Percentiles rank a stretch among this genome's conserved stretches.
Evolutionary conservation across 306 rosid genomes (phyloP).

Genomic region (Phaseolus lunatus): DNA sequence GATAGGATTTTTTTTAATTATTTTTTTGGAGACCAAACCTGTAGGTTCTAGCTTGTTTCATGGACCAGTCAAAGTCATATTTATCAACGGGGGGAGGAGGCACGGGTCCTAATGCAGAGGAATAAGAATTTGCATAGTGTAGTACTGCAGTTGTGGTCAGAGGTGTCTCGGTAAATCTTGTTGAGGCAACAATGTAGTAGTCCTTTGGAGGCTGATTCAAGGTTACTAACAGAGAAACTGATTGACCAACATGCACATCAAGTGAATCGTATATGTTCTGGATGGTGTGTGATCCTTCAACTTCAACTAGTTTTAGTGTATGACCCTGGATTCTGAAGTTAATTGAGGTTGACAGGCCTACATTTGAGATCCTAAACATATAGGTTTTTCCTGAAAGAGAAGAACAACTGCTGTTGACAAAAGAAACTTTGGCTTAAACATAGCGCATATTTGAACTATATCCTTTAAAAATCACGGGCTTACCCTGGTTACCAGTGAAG

Average conservation of each 20-base stretch:
- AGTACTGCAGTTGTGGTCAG: slow-evolving; percentile 71
- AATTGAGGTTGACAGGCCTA: slow-evolving; percentile 80
- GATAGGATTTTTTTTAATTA: not conserved
- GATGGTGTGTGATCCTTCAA: slow-evolving; percentile 89
- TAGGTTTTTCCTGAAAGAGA: slow-evolving; percentile 85
- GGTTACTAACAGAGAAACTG: slow-evolving; percentile 77
- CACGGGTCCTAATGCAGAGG: slow-evolving; percentile 71
- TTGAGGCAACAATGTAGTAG: slow-evolving; percentile 86
- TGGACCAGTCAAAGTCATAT: slow-evolving; percentile 75
- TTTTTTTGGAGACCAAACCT: slow-evolving; percentile 49
- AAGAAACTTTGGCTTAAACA: slow-evolving; percentile 15
- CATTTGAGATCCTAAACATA: slow-evolving; percentile 91
- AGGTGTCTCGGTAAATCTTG: slow-evolving; percentile 68
- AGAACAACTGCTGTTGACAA: slow-evolving; percentile 17
- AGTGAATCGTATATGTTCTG: slow-evolving; percentile 86
- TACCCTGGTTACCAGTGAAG: slow-evolving; percentile 82
- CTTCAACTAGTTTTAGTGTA: slow-evolving; percentile 76
- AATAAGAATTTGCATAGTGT: slow-evolving; percentile 76
- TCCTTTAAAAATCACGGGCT: slow-evolving; percentile 2
- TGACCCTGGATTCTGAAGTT: slow-evolving; percentile 93
- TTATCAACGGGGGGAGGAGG: slow-evolving; percentile 70
- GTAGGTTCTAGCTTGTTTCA: slow-evolving; percentile 88
- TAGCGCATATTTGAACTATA: not conserved
- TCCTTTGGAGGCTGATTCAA: slow-evolving; percentile 83
- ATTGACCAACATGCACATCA: slow-evolving; percentile 96